Percentiles rank a stretch among this genome's conserved stretches.
These are phyloP conservation scores for Arthroderma sp. DNA, from an alignment of 2,329 filamentous ascomycete genomes.

Conservation along the genomic window DNA sequence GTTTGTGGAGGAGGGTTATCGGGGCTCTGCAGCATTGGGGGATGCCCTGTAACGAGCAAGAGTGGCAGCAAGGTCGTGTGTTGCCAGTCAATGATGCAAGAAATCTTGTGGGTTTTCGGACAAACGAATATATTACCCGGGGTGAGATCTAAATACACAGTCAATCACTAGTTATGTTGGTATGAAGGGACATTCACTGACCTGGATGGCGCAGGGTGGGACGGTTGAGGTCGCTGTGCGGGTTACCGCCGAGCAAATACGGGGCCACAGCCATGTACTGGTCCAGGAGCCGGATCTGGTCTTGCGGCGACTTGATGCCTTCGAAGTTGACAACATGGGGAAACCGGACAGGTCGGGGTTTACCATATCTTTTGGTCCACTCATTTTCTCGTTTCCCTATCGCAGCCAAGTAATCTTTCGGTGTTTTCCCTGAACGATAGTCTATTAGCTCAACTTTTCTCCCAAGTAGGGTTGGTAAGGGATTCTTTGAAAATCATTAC, in stretches of 20 bases:
- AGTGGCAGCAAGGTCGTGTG: constrained; percentile 4
- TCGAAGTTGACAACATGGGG: constrained; percentile 14
- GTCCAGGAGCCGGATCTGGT: constrained; percentile 13
- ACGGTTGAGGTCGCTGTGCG: constrained; percentile 4
- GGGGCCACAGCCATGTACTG: constrained; percentile 14
- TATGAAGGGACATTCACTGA: no score
- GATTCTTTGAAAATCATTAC: constrained; percentile 13
- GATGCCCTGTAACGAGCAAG: constrained; percentile 8
- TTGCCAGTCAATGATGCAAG: constrained; percentile 10
- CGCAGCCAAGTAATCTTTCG: constrained; percentile 10
- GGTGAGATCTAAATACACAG: constrained; percentile 4
- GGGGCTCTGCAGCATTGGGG: constrained; percentile 7
- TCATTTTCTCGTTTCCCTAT: constrained; percentile 12
- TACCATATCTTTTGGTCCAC: constrained; percentile 12
- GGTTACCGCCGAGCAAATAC: constrained; percentile 12
- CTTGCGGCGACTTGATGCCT: constrained; percentile 8
- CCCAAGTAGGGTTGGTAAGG: no score
- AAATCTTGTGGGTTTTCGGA: constrained; percentile 4
- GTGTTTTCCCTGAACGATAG: constrained; percentile 5
- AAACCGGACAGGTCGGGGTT: constrained; percentile 13
- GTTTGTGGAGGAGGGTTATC: constrained; percentile 4
- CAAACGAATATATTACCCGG: constrained; percentile 8
- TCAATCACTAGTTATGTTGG: no score
- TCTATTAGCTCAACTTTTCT: no score
- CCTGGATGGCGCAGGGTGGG: constrained; percentile 14